Base-by-base conservation (phyloP, 2,329 filamentous ascomycete species). In the Aureobasidium sp. region DNA sequence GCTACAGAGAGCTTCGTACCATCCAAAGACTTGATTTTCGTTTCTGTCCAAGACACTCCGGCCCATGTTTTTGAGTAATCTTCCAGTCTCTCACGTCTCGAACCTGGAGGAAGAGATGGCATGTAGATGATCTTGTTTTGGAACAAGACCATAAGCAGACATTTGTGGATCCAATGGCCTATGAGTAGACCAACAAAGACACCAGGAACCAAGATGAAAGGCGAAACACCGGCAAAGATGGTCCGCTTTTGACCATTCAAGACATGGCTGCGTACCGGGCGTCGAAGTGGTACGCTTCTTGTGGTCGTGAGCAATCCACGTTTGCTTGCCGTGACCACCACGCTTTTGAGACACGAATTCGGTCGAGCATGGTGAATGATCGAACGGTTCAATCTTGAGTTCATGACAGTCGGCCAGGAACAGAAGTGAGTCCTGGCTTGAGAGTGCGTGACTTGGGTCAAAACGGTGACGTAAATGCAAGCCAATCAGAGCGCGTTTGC, bases 121-220 rank as follows among this genome's bases (percentile, higher is more conserved):
- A 94, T 93, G 78, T 94, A 95, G 67, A 95, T 91, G 74, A 95
- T 93, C 74, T 91, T 91, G 73, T 95, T 93, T 78, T 95, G 93
- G 74, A 94, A 92, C 6, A 92, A 71, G 33, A 95, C 83, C 80
- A 94, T 88, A 89, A 93, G 92, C 62, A 89, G 77, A 73, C 91
- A 94, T 77, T 88, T 88, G 77, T 85, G 87, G 1, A 80, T 76
- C 85, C 85, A 95, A 16, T 95, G 80, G 4, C 84, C 84, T 23
- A 92, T 72, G 5, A 93, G 82, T 42, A 95, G 82, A 1, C 90
- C 89, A 18, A 82, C 76, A 73, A 94, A 94, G 50, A 93, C 81
- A 9, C 86, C 73, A 9, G 92, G 90, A 4, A 91, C 78, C n/a
- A 92, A 77, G 16, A 86, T 69, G 1, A 79, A 69, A 1, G 82